Evolutionary conservation across 306 rosid species (phyloP), one percentile per base, ranked within the genome.

Genomic region (Gleditsia sinensis): DNA sequence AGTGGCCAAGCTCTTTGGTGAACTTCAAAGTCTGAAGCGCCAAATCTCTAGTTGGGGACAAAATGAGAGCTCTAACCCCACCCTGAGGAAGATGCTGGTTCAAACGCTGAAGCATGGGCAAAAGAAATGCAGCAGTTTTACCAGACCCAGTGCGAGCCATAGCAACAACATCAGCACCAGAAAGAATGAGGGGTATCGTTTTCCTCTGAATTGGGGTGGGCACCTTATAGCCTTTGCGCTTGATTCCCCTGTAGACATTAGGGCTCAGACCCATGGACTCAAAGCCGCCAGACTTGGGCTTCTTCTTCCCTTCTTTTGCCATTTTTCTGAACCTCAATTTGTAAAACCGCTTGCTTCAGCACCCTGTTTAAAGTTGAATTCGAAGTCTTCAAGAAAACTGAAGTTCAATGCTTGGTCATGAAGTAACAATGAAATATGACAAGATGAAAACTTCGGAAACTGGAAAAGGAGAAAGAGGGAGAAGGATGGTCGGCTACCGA

Each of bases 81-180:
- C 87, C 79, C 82, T 89, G 96, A 32, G 97, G 90, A 10, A 87
- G 63, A 62, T 94, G 98, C 75, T 88, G 88, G 66, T 86, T 80
- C 34, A 94, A 80, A 9, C 94, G 96, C 78, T 94, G 87, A 12
- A 94, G 77, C 98, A 94, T 94, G 3, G 98, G 98, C 39, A 94
- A 33, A 1, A 94, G 88, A 75, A 94, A 94, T 10, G 98, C 98
- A 0, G 98, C 97, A 24, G 97, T 94, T 70, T 94, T 94, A n/a
- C 98, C 97, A 0, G 98, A 94, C 9, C 97, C 97, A 0, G 98
- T 94, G 8, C 98, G 91, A 64, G 98, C 98, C 98, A 94, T 94
- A 76, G 98, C 97, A 5, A 94, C 97, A 6, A 94, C 96, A 43
- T 94, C 98, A 16, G 78, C 33, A 5, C 98, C 98, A 7, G 94